Evolutionary conservation across 768 basidiomycete species (phyloP).

Genomic region (Calvatia gigantea): DNA sequence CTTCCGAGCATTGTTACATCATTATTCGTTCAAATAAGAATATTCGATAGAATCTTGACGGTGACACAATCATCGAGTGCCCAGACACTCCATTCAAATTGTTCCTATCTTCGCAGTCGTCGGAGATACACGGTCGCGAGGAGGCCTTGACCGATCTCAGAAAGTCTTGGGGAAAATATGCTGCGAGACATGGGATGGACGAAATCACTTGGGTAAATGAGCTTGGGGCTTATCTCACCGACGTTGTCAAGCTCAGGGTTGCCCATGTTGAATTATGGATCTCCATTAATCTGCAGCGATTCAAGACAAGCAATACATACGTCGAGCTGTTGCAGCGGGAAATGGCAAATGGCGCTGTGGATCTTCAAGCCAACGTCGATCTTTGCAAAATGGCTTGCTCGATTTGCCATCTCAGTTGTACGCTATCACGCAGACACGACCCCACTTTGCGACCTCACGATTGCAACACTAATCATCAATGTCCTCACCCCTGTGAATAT

Average conservation of each 20-base stretch:
- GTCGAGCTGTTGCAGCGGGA: slow-evolving; percentile 42
- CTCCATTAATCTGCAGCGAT: slow-evolving; percentile 42
- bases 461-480: slow-evolving; percentile 48
- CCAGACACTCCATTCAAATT: slow-evolving; percentile 35
- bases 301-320: slow-evolving; percentile 39
- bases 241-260: slow-evolving; percentile 38
- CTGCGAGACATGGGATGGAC: slow-evolving; percentile 26
- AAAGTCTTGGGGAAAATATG: slow-evolving; percentile 26
- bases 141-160: slow-evolving; percentile 19
- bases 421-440: slow-evolving; percentile 43
- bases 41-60: slow-evolving; percentile 46
- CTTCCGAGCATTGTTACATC: not conserved
- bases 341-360: slow-evolving; percentile 39
- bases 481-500: slow-evolving; percentile 41
- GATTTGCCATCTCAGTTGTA: slow-evolving; percentile 46
- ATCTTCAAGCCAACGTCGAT: slow-evolving; percentile 41
- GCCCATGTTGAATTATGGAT: slow-evolving; percentile 51
- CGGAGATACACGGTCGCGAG: slow-evolving; percentile 19
- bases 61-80: slow-evolving; percentile 34
- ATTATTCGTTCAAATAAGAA: not conserved
- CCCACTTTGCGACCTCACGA: slow-evolving; percentile 32
- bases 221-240: slow-evolving; percentile 35
- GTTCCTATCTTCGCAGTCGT: slow-evolving; percentile 20
- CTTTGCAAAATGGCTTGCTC: slow-evolving; percentile 48
- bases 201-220: slow-evolving; percentile 41